Evolutionary conservation across 768 basidiomycete genomes (phyloP).

Genomic region (Boletus speciosus): DNA sequence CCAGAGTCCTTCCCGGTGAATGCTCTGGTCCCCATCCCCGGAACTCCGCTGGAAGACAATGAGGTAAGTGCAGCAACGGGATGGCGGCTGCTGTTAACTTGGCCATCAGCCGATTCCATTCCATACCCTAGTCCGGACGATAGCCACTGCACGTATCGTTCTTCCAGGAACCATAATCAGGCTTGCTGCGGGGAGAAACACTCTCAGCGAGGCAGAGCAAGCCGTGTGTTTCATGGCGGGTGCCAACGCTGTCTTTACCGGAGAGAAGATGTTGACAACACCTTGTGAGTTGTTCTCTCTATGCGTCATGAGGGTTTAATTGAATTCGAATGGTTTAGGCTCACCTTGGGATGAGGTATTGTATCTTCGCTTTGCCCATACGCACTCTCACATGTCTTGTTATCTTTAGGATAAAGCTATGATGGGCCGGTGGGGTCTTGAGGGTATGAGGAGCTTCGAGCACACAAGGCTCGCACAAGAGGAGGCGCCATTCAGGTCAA

Average conservation of each 20-base stretch:
- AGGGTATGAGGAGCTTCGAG: constrained; percentile 90
- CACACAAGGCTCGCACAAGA: constrained; percentile 57
- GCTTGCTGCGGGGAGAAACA: constrained; percentile 90
- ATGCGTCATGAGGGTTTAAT: neutral
- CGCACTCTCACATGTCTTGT: neutral
- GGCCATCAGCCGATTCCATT: constrained; percentile 65
- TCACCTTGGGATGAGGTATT: constrained; percentile 91
- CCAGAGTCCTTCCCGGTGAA: constrained; percentile 99
- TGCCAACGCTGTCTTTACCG: constrained; percentile 98
- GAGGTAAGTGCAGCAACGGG: constrained; percentile 47
- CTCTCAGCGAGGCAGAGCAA: constrained; percentile 85
- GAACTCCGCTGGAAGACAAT: constrained; percentile 90
- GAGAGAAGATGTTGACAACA: constrained; percentile 95
- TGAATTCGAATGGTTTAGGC: constrained; percentile 41
- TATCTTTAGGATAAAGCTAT: constrained; percentile 76
- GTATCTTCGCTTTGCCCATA: neutral
- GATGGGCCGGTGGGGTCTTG: constrained; percentile 90
- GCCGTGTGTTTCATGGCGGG: constrained; percentile 99
- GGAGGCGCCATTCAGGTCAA: constrained; percentile 35
- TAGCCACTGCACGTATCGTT: constrained; percentile 91
- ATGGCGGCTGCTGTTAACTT: constrained; percentile 6
- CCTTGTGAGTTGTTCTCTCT: constrained; percentile 61
- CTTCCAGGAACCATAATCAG: constrained; percentile 92
- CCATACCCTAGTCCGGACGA: constrained; percentile 85
- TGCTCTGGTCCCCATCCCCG: constrained; percentile 91